Base-by-base conservation (phyloP, 1,139 yeast genomes). In the Zygosaccharomyces sapae region DNA sequence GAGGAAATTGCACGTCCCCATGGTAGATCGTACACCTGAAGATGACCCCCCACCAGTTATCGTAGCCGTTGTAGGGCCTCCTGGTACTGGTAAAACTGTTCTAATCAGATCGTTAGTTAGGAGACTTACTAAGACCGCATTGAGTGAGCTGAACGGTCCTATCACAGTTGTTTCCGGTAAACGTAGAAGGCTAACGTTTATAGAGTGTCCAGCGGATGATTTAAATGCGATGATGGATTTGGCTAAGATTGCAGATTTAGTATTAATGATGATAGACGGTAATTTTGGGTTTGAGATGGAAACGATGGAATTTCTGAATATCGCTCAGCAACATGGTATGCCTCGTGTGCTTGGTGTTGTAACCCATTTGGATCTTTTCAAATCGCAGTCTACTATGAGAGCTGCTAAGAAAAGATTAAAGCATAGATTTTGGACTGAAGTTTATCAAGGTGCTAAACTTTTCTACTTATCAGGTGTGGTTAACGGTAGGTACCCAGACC, bases 271-370 rank as follows among this genome's bases (percentile, higher is more conserved):
- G 75, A 81, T 94, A 54, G 99, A 94, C 70, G 98, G 98, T 53
- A 94, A 94, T 66, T 94, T 88, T 66, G 99, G 99, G 3, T 81
- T 94, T 54, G 99, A 94, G 71, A 94, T 94, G 99, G 99, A 94
- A 68, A 94, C 98, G 12, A 94, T 94, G 98, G 99, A 94, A 69
- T 94, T 94, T 63, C 75, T 94, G 55, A 94, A 94, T 63, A 79
- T 94, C 56, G 94, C 96, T 5, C 96, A 94, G 58, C 97, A 94
- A 62, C 98, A 94, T 65, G 99, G 98, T 67, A 92, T 94, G 90
- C 98, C 99, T 40, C 79, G 97, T 63, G 95, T 94, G 24, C 75
- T 94, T 45, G 98, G 98, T 54, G 88, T 92, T 16, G 86, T 96
- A 8, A 92, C 98, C 0, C 99, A 94, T 72, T 76, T 94, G 62